Evolutionary conservation across 192 early-diverging fungal genomes (phyloP).

Genomic region (Coemansia erecta): DNA sequence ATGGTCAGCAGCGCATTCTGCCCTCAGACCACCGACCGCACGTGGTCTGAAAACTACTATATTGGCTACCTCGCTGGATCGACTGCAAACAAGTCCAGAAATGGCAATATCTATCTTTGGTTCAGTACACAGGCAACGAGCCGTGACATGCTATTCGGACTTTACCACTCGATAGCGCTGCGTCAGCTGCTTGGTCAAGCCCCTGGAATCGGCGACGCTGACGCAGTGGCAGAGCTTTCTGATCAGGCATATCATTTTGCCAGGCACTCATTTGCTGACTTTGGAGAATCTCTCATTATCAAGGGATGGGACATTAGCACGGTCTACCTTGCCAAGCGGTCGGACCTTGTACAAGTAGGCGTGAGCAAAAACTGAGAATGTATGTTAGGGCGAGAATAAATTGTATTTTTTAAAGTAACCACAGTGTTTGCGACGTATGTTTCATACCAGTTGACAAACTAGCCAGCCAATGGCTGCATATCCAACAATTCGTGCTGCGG

Average conservation of each 20-base stretch:
- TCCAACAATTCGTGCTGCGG: too few species aligned
- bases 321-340: conserved; percentile 28
- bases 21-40: neutral
- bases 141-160: conserved; percentile 23
- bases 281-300: conserved; percentile 11
- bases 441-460: too few species aligned
- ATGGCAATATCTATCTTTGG: conserved; percentile 26
- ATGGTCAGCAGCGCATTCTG: conserved; percentile 26
- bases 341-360: conserved; percentile 15
- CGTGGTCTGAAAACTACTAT: conserved; percentile 21
- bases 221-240: neutral
- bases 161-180: conserved; percentile 28
- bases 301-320: conserved; percentile 35
- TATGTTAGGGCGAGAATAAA: neutral
- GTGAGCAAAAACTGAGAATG: neutral
- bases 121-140: conserved; percentile 18
- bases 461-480: too few species aligned
- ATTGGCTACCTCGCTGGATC: conserved; percentile 21
- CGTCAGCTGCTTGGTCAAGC: conserved; percentile 11
- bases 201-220: neutral
- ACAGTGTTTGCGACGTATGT: too few species aligned
- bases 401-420: neutral
- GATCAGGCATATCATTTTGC: conserved; percentile 24
- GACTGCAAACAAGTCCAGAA: neutral
- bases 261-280: conserved; percentile 19